Conservation (phyloP, 2,329 filamentous ascomycete species). For the Colletotrichum sp. region DNA sequence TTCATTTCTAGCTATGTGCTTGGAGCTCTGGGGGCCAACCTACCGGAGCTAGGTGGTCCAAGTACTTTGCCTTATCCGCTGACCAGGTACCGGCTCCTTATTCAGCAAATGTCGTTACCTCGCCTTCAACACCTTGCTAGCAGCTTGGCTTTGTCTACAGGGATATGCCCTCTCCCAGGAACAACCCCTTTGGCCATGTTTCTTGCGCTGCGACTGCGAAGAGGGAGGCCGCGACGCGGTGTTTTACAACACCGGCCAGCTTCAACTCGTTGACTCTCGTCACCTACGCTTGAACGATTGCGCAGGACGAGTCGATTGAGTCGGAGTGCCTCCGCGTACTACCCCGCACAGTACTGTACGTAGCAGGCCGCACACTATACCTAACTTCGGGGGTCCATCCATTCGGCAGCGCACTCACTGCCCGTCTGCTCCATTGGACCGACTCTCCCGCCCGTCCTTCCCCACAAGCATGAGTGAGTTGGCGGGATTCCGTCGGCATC, state of each 20-base stretch:
- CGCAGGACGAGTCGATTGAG: background rate
- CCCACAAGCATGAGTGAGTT: background rate
- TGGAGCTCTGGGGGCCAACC: background rate
- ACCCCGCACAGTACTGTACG: background rate
- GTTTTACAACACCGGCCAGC: background rate
- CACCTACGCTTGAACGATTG: background rate
- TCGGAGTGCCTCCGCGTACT: background rate
- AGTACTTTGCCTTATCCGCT: background rate
- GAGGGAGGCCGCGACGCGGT: background rate
- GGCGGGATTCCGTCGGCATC: conserved; percentile 1
- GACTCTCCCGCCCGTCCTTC: background rate
- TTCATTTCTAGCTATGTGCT: background rate
- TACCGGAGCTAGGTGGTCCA: background rate
- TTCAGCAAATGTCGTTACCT: background rate
- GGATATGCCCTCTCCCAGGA: background rate
- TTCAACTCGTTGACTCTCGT: background rate
- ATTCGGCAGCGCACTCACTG: background rate
- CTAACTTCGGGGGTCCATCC: background rate
- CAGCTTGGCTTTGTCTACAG: background rate
- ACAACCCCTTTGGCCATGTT: background rate
- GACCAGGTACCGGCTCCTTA: background rate
- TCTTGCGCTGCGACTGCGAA: background rate
- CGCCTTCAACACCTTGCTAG: background rate
- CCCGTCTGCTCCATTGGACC: background rate
- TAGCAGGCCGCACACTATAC: background rate